phyloP scores from a whole-genome alignment of 306 rosid genomes.

The Vigna trinervia region DNA sequence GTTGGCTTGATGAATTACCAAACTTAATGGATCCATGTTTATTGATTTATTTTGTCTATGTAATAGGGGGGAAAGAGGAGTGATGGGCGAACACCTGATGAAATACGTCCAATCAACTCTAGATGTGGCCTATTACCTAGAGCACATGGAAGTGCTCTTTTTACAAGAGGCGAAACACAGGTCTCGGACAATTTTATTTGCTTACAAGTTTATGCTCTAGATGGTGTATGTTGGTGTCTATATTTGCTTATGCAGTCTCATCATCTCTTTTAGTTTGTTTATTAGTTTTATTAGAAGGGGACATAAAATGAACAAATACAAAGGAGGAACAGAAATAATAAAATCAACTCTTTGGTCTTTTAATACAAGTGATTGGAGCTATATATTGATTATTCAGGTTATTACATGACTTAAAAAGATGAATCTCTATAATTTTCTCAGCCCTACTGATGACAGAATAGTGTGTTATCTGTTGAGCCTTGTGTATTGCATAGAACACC shows the following conservation, averaged over 20 bases:
- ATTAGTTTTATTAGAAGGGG: slow-evolving; percentile 17
- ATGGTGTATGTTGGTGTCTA: slow-evolving; percentile 30
- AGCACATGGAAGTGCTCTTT: slow-evolving; percentile 98
- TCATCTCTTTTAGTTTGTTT: slow-evolving; percentile 1
- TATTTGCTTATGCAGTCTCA: slow-evolving; percentile 20
- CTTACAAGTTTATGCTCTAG: slow-evolving; percentile 32
- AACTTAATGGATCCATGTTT: slow-evolving; percentile 34
- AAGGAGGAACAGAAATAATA: slow-evolving; percentile 13
- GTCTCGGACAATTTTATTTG: slow-evolving; percentile 51
- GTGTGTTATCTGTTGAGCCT: slow-evolving; percentile 17
- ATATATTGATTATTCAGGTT: slow-evolving; percentile 7
- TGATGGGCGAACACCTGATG: slow-evolving; percentile 81
- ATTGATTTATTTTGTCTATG: slow-evolving; percentile 34
- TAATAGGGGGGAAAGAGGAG: slow-evolving; percentile 91
- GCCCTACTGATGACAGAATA: slow-evolving; percentile 20
- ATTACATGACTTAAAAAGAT: slow-evolving; percentile 10
- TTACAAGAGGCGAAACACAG: slow-evolving; percentile 99
- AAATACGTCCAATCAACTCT: slow-evolving; percentile 84
- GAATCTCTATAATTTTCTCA: slow-evolving; percentile 13
- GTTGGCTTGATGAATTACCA: slow-evolving; percentile 1
- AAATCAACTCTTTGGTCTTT: background rate
- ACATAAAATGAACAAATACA: slow-evolving; percentile 6
- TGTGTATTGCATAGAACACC: slow-evolving; percentile 15
- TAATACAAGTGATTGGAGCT: slow-evolving; percentile 3
- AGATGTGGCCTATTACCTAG: slow-evolving; percentile 93